phyloP scores from a whole-genome alignment of 768 basidiomycete genomes.

The Jaapia argillacea region DNA sequence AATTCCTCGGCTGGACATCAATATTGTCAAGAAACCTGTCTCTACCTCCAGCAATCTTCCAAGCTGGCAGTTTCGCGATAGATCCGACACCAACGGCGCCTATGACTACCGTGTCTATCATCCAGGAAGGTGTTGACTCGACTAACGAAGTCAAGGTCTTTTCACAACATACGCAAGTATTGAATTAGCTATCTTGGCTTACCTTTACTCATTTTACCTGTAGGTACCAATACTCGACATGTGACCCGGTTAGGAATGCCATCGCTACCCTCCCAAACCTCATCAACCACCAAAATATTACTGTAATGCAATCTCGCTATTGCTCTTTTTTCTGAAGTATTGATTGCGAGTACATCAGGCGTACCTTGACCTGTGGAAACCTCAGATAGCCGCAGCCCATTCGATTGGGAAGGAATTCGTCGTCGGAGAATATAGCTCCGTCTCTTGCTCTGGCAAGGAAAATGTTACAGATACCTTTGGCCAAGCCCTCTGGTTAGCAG shows the following conservation, averaged over 20 bases:
- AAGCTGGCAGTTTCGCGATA: constrained; percentile 14
- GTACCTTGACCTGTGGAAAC: constrained; percentile 22
- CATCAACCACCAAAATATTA: constrained; percentile 23
- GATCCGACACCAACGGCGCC: constrained; percentile 16
- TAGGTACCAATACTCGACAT: constrained; percentile 25
- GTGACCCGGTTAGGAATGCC: constrained; percentile 19
- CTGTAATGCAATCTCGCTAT: constrained; percentile 8
- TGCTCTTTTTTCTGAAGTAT: too few relatives aligned
- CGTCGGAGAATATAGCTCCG: constrained; percentile 19
- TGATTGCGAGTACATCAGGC: too few relatives aligned
- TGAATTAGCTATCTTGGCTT: not conserved
- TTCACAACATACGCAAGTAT: constrained; percentile 18
- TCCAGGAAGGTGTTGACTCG: constrained; percentile 16
- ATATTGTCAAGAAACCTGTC: constrained; percentile 11
- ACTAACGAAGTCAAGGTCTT: constrained; percentile 17
- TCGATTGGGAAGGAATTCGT: constrained; percentile 15
- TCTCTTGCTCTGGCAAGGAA: constrained; percentile 22
- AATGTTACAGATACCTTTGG: constrained; percentile 25
- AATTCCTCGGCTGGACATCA: constrained; percentile 17
- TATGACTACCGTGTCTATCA: constrained; percentile 17
- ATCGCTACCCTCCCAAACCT: constrained; percentile 20
- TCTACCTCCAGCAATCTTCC: constrained; percentile 11
- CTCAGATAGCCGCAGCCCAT: constrained; percentile 20
- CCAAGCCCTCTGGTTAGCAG: constrained; percentile 21
- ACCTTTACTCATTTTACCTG: not conserved